Evolutionary conservation across 2,329 filamentous ascomycete genomes (phyloP), one percentile per base, ranked within the genome.

Genomic region (Aspergillaceae sp.): DNA sequence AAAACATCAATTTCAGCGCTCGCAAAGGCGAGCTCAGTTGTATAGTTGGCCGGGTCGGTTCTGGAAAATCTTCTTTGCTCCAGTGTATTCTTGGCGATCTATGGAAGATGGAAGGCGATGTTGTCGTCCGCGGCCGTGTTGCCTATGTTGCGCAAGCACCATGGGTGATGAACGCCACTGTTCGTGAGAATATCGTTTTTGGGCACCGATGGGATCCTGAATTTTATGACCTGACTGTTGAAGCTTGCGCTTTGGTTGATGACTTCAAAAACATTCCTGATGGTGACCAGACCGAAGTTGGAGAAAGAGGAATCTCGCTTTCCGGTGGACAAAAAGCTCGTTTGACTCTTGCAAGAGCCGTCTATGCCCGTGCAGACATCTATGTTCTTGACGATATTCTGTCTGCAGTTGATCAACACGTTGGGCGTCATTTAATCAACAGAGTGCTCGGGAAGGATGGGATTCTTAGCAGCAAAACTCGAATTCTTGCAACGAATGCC

Each of bases 141-240:
- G 92, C 92, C 1, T 98, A 97, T 64, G 92, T 94, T 48, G 87
- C 89, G 10, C 94, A 98, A 65, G 83, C 87, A 59, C 75, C 89
- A 19, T 98, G 94, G 92, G 86, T 98, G 44, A 91, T 97, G 83
- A 98, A 98, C 62, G 92, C 92, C 6, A 94, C 87, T 29, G 90
- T 98, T 47, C 87, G 89, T 58, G 92, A 98, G 62, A 98, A 98
- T 62, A 95, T 98, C 56, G 76, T 96, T 4, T 98, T 98, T 61
- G 92, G 92, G 1, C 89, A 98, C 68, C 83, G 87, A 41, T 96
- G 86, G 74, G 91, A 98, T 66, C 83, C 90, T 4, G 78, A 84
- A 29, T 98, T 98, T 67, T 98, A 98, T 69, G 87, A 97, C 46
- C 83, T 86, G 60, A 96, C 91, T 0, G 76, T 98, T 43, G 83